Base-by-base conservation (phyloP, 306 rosid genomes). In the Gastrolobium villosum region DNA sequence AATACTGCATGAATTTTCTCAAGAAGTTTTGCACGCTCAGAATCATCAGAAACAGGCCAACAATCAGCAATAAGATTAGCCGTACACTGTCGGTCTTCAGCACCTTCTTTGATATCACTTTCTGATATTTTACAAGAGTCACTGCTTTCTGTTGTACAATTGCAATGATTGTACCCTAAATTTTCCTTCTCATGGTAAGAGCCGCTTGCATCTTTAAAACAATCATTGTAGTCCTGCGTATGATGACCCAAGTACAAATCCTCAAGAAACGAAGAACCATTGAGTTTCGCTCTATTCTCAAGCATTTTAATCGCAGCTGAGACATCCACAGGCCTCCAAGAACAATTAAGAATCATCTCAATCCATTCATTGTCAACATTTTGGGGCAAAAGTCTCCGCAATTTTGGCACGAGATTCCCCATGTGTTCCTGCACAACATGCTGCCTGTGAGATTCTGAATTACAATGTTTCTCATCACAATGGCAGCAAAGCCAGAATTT, bases 311-410 rank as follows among this genome's bases (percentile, higher is more conserved):
- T 88, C 10, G 97, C 87, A 73, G 97, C 96, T 6, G 84, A 84
- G 56, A 86, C 86, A 68, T 96, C 97, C 80, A 96, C 53, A 6
- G 99, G 91, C 81, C 87, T 96, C 98, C 98, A 96, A 76, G 97
- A 82, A 86, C 87, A 86, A 63, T 85, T 86, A 40, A 81, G 93
- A 87, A 96, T 88, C 97, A 90, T 89, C 85, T 91, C 92, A 50
- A 78, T 70, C 99, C 94, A 90, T 72, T 90, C 97, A 84, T 68
- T 83, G 41, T 91, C 95, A 65, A 93, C 88, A 76, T 80, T 88
- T 57, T 89, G 93, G 14, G 99, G 99, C 86, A 96, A 74, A 52
- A 91, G 84, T 9, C 88, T 77, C 88, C 87, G 96, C 96, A 90
- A 61, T 81, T 93, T 86, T 2, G 92, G 91, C 43, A 85, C 79